Percentiles rank a stretch among this genome's conserved stretches.
Evolutionary conservation across 2,329 filamentous ascomycete species (phyloP).

Genomic region (Alternaria solani): DNA sequence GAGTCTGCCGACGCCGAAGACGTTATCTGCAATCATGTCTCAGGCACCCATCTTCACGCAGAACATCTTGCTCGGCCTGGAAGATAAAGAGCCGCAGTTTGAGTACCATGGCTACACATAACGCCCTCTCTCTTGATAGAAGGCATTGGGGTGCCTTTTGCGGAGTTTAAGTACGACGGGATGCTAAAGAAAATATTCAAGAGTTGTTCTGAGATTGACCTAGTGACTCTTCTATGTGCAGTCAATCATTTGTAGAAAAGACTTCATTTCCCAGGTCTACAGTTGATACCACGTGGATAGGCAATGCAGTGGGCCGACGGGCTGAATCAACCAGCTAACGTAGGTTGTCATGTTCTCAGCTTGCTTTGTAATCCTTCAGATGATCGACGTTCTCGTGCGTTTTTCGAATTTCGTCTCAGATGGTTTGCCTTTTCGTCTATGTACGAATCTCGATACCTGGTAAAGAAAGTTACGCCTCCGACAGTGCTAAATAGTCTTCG

Average conservation of each 20-base stretch:
- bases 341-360: background rate
- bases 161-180: constrained; percentile 71
- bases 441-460: too few species aligned
- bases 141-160: constrained; percentile 69
- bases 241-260: constrained; percentile 72
- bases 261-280: constrained; percentile 61
- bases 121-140: constrained; percentile 51
- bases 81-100: constrained; percentile 34
- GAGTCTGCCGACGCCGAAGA: constrained; percentile 50
- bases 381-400: too few species aligned
- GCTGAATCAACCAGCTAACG: background rate
- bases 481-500: too few species aligned
- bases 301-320: background rate
- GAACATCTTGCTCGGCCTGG: constrained; percentile 41
- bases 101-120: constrained; percentile 52
- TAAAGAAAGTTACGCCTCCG: too few species aligned
- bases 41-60: constrained; percentile 47
- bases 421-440: too few species aligned
- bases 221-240: constrained; percentile 61
- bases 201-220: constrained; percentile 63
- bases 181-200: constrained; percentile 69
- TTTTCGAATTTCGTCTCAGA: too few species aligned
- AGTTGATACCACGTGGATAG: background rate
- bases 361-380: too few species aligned
- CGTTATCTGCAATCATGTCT: constrained; percentile 49